These are phyloP conservation scores for Coniochaeta ligniaria DNA, from an alignment of 2,329 filamentous ascomycete genomes.

Conservation along the genomic window DNA sequence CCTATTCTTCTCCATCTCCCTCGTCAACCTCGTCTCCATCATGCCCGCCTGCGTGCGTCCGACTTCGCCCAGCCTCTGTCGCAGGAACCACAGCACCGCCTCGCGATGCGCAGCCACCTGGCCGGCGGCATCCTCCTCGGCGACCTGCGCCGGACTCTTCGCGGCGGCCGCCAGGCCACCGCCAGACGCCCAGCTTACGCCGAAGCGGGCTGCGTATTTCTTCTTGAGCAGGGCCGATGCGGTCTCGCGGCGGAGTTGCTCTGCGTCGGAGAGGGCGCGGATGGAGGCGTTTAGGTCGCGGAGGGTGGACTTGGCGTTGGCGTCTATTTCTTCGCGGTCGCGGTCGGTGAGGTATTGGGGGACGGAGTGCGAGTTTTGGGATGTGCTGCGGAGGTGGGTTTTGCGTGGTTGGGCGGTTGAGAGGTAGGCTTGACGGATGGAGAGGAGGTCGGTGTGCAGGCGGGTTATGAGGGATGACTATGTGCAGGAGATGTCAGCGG, in stretches of 20 bases:
- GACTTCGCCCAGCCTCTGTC: conserved; percentile 67
- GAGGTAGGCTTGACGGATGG: conserved; percentile 85
- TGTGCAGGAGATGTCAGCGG: conserved; percentile 15
- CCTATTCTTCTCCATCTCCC: conserved; percentile 84
- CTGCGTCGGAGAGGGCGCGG: conserved; percentile 70
- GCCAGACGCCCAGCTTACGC: conserved; percentile 63
- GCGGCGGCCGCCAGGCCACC: conserved; percentile 23
- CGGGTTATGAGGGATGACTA: conserved; percentile 81
- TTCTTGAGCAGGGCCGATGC: conserved; percentile 63
- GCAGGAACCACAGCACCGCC: conserved; percentile 75
- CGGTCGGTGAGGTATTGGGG: conserved; percentile 61
- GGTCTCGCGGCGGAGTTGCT: conserved; percentile 73
- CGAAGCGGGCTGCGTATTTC: conserved; percentile 59
- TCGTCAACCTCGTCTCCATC: conserved; percentile 82
- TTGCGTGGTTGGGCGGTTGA: conserved; percentile 65
- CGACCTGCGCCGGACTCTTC: conserved; percentile 57
- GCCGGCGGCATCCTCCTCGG: conserved; percentile 63
- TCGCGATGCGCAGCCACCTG: conserved; percentile 67
- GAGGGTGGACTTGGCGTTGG: conserved; percentile 77
- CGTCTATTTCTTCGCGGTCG: conserved; percentile 81
- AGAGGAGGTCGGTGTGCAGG: conserved; percentile 71
- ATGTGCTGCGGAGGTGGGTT: conserved; percentile 36
- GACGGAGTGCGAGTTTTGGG: conserved; percentile 28
- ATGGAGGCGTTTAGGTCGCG: conserved; percentile 81
- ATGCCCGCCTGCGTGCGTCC: conserved; percentile 76